Conservation (phyloP, 352 stramenopile species). For the Phytophthora aleatoria region DNA sequence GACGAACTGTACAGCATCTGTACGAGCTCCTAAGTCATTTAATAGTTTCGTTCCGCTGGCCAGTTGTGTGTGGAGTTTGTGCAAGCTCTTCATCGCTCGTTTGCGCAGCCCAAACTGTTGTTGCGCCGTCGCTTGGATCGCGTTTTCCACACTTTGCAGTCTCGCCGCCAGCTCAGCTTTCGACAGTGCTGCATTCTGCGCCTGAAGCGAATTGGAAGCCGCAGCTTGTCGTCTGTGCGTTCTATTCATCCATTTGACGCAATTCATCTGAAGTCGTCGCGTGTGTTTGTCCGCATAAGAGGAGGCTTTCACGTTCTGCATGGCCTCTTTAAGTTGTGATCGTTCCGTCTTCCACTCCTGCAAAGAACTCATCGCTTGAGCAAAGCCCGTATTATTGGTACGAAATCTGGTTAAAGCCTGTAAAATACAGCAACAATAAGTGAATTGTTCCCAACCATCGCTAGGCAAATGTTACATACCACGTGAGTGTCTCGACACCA, state of each 20-base stretch:
- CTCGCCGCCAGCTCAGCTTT: conserved; percentile 52
- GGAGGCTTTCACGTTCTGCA: conserved; percentile 51
- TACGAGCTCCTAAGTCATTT: conserved; percentile 26
- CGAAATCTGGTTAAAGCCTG: conserved; percentile 44
- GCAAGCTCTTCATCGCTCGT: conserved; percentile 53
- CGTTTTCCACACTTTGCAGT: conserved; percentile 45
- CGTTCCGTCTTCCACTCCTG: conserved; percentile 57
- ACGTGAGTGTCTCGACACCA: conserved; percentile 62
- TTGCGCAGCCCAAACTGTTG: conserved; percentile 56
- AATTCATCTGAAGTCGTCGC: conserved; percentile 68
- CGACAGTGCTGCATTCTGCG: conserved; percentile 48
- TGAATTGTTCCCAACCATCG: background rate
- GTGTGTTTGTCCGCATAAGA: conserved; percentile 55
- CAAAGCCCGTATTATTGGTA: conserved; percentile 41
- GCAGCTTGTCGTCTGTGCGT: conserved; percentile 52
- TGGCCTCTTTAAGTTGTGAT: conserved; percentile 50
- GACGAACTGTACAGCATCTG: conserved; percentile 1
- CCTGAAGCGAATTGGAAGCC: conserved; percentile 35
- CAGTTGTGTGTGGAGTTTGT: conserved; percentile 52
- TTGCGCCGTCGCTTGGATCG: conserved; percentile 47
- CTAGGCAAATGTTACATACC: conserved; percentile 29
- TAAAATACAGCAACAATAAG: conserved; percentile 5
- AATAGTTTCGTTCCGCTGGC: conserved; percentile 43
- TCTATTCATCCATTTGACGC: conserved; percentile 70
- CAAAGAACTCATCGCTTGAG: conserved; percentile 39